Conservation (phyloP, 2,329 filamentous ascomycete genomes). For the Fusarium sp. region DNA sequence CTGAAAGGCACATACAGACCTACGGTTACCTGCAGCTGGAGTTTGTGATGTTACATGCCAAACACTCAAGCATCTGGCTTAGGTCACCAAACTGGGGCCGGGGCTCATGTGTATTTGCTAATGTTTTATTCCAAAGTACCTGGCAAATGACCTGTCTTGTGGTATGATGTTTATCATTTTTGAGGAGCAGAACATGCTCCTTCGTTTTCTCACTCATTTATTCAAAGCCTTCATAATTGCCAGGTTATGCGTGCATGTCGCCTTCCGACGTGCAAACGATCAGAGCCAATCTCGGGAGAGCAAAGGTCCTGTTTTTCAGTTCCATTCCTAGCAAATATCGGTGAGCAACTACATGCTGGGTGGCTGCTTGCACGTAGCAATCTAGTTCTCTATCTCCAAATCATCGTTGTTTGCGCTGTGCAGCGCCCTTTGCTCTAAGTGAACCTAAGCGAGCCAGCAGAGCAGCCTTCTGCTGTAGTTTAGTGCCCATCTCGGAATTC, state of each 20-base stretch:
- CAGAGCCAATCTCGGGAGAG: slow-evolving; percentile 13
- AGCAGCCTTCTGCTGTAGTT: slow-evolving; percentile 32
- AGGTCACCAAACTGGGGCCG: neutral
- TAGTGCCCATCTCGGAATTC: slow-evolving; percentile 30
- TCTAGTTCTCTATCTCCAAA: slow-evolving; percentile 15
- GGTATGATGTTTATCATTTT: slow-evolving; percentile 15
- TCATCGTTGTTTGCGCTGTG: slow-evolving; percentile 11
- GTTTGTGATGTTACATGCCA: slow-evolving; percentile 33
- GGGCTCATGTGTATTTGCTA: neutral
- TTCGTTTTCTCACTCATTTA: slow-evolving; percentile 14
- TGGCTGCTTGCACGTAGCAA: slow-evolving; percentile 23
- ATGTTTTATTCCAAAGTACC: slow-evolving; percentile 19
- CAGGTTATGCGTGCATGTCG: slow-evolving; percentile 10
- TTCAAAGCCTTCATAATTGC: neutral
- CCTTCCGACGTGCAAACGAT: slow-evolving; percentile 20
- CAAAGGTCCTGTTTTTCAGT: slow-evolving; percentile 4
- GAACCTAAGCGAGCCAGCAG: slow-evolving; percentile 38
- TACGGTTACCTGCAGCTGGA: slow-evolving; percentile 35
- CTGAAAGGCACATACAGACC: slow-evolving; percentile 10
- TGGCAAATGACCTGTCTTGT: slow-evolving; percentile 17
- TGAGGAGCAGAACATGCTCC: slow-evolving; percentile 11
- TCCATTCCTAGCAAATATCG: slow-evolving; percentile 13
- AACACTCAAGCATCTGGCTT: slow-evolving; percentile 1
- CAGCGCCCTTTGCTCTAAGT: slow-evolving; percentile 19
- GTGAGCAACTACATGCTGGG: slow-evolving; percentile 5